A percentile compares a stretch with the other conserved stretches of the same genome.
Conservation (phyloP, 2,329 filamentous ascomycete genomes). For the Clonostachys chloroleuca region DNA sequence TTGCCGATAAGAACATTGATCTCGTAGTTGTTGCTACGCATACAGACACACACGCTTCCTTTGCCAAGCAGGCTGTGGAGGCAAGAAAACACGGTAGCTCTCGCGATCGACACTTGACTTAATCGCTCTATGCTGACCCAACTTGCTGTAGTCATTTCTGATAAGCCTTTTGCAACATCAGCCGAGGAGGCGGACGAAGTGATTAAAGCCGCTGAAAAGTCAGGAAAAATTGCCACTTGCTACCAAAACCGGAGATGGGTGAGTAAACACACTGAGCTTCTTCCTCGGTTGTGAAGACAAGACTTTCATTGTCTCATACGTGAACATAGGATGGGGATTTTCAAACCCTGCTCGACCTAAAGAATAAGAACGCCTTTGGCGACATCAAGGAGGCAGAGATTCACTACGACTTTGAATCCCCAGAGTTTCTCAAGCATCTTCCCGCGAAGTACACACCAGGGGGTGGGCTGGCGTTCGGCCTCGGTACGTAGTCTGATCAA, state of each 20-base stretch:
- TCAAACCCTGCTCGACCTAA: constrained; percentile 59
- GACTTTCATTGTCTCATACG: too few relatives aligned
- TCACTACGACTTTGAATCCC: constrained; percentile 55
- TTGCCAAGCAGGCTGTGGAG: constrained; percentile 61
- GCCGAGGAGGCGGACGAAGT: constrained; percentile 63
- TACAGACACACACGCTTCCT: constrained; percentile 64
- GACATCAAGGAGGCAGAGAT: constrained; percentile 61
- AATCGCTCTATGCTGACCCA: not conserved
- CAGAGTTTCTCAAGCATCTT: constrained; percentile 27
- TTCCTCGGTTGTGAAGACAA: not conserved
- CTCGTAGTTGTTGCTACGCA: constrained; percentile 71
- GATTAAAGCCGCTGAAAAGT: constrained; percentile 45
- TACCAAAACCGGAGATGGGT: constrained; percentile 71
- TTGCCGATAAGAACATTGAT: constrained; percentile 62
- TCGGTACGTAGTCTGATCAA: constrained; percentile 19
- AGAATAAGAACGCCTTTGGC: constrained; percentile 55
- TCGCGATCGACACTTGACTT: not conserved
- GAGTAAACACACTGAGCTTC: not conserved
- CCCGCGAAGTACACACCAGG: constrained; percentile 27
- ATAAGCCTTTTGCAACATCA: constrained; percentile 81
- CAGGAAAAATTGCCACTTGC: constrained; percentile 54
- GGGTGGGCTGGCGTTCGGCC: constrained; percentile 32
- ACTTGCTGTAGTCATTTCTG: constrained; percentile 19
- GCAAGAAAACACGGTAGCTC: constrained; percentile 60
- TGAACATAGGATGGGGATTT: constrained; percentile 60